Percentiles rank a stretch among this genome's conserved stretches.
Conservation (phyloP, 106 monocot species). For the Phalaenopsis aphrodite region DNA sequence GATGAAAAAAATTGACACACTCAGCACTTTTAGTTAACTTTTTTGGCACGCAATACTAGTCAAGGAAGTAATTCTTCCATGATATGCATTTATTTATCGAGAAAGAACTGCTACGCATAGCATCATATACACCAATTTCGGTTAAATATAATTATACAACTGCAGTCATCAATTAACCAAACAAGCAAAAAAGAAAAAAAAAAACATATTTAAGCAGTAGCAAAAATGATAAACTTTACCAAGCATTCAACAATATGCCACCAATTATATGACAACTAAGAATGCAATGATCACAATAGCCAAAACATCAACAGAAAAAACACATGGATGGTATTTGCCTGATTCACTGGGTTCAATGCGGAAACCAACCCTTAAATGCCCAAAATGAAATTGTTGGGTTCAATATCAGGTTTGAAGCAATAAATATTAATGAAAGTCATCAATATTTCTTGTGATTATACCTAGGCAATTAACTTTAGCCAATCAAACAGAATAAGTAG, state of each 20-base stretch:
- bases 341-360: too few species aligned
- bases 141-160: not conserved
- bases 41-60: not conserved
- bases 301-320: too few species aligned
- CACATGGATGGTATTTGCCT: too few species aligned
- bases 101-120: not conserved
- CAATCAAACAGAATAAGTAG: too few species aligned
- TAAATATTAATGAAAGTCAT: too few species aligned
- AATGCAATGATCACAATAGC: too few species aligned
- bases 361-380: too few species aligned
- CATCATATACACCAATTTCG: not conserved
- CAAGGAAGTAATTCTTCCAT: not conserved
- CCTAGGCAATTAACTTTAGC: too few species aligned
- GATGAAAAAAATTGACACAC: not conserved
- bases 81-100: not conserved
- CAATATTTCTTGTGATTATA: too few species aligned
- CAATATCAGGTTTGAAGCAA: too few species aligned
- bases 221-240: not conserved
- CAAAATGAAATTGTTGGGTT: too few species aligned
- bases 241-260: not conserved
- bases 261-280: not conserved
- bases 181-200: not conserved
- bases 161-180: too few species aligned
- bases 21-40: not conserved
- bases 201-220: not conserved